Conservation (phyloP, 2,329 filamentous ascomycete genomes). For the Hymenoscyphus albidus region DNA sequence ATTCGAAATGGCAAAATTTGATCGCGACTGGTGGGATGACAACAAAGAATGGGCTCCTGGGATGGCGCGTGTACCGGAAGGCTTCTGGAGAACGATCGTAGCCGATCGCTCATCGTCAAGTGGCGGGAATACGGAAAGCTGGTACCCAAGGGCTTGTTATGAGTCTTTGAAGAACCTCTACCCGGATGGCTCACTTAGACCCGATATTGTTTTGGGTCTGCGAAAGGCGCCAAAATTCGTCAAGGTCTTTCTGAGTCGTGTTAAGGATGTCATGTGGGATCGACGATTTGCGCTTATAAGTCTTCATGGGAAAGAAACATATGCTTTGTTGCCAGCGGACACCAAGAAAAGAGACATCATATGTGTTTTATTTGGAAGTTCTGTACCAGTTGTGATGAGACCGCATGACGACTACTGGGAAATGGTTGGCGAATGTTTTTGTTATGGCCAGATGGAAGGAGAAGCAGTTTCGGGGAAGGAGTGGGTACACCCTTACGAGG, state of each 20-base stretch:
- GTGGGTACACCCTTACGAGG: background rate
- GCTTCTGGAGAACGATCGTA: background rate
- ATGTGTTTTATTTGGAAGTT: conserved; percentile 2
- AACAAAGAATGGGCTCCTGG: background rate
- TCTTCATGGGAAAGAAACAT: background rate
- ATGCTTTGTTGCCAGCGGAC: background rate
- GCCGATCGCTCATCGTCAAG: background rate
- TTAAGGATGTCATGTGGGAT: background rate
- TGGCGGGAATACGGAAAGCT: background rate
- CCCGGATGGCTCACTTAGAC: background rate
- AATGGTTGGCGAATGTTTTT: background rate
- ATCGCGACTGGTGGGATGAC: background rate
- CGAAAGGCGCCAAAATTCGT: background rate
- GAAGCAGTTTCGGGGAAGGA: background rate
- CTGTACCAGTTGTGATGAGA: background rate
- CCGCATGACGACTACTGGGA: background rate
- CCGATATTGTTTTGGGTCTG: background rate
- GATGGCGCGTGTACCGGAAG: background rate
- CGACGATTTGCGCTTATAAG: background rate
- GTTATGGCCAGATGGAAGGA: conserved; percentile 35
- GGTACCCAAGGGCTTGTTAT: background rate
- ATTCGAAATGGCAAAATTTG: background rate
- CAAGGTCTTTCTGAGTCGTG: background rate
- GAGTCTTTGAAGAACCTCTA: background rate
- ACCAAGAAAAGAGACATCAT: background rate